phyloP scores from a whole-genome alignment of 2,329 filamentous ascomycete genomes.

The Fusarium nodosum region DNA sequence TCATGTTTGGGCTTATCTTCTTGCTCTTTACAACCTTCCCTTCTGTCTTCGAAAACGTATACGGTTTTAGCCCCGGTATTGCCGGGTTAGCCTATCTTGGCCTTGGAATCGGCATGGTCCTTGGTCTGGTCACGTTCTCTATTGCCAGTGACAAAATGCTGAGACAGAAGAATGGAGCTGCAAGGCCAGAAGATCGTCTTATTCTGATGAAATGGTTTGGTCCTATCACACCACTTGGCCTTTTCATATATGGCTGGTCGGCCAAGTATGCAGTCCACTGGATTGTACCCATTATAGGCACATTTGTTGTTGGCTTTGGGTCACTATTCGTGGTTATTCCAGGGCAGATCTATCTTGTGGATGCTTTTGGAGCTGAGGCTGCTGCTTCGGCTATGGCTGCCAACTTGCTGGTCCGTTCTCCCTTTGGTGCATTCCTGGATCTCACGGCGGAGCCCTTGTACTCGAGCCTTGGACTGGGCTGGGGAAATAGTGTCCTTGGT shows the following conservation, averaged over 20 bases:
- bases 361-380: conserved; percentile 41
- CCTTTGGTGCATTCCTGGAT: conserved; percentile 37
- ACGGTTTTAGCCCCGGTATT: conserved; percentile 49
- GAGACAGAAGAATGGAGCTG: neutral
- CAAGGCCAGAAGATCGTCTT: conserved; percentile 62
- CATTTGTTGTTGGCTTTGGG: conserved; percentile 64
- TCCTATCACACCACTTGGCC: conserved; percentile 65
- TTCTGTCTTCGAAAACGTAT: conserved; percentile 54
- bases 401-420: conserved; percentile 53
- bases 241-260: conserved; percentile 72
- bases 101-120: conserved; percentile 56
- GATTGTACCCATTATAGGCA: conserved; percentile 71
- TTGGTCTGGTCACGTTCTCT: conserved; percentile 44
- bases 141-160: conserved; percentile 37
- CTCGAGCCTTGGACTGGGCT: conserved; percentile 22
- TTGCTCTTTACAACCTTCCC: conserved; percentile 56
- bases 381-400: conserved; percentile 48
- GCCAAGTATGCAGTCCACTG: conserved; percentile 66
- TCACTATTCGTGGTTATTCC: conserved; percentile 53
- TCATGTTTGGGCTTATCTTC: conserved; percentile 56
- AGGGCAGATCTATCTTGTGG: conserved; percentile 47
- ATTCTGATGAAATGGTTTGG: conserved; percentile 69
- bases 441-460: conserved; percentile 31
- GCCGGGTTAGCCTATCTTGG: conserved; percentile 64
- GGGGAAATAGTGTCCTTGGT: conserved; percentile 40